Percentiles rank a stretch among this genome's conserved stretches.
phyloP scores from a whole-genome alignment of 306 rosid genomes.

The Parietaria judaica region DNA sequence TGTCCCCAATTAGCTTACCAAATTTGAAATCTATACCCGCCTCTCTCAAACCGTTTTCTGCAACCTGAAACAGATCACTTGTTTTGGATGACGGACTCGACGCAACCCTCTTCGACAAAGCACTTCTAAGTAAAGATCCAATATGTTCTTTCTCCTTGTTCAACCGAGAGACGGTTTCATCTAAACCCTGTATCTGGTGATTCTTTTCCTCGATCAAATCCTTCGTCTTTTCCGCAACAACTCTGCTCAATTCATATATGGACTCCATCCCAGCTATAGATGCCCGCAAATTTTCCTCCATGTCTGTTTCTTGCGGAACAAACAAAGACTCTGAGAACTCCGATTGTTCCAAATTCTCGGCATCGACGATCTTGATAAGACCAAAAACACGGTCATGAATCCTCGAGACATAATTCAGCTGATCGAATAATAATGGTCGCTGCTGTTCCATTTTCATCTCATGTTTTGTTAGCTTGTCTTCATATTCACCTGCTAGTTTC shows the following conservation, averaged over 20 bases:
- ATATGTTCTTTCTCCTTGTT: constrained; percentile 83
- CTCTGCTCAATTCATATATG: constrained; percentile 49
- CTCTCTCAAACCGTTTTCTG: constrained; percentile 84
- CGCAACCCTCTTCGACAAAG: constrained; percentile 58
- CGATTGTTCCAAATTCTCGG: constrained; percentile 46
- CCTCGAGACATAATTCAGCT: constrained; percentile 63
- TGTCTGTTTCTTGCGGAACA: constrained; percentile 79
- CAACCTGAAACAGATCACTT: constrained; percentile 64
- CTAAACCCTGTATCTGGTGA: constrained; percentile 50
- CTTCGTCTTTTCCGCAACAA: constrained; percentile 55
- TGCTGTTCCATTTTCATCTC: constrained; percentile 48
- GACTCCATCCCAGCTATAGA: constrained; percentile 95
- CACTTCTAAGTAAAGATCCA: constrained; percentile 84
- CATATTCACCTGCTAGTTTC: constrained; percentile 50
- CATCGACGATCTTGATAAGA: constrained; percentile 51
- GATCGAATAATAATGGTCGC: constrained; percentile 72
- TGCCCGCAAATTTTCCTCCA: constrained; percentile 80
- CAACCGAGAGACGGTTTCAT: constrained; percentile 56
- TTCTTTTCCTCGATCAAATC: constrained; percentile 59
- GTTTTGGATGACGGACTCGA: constrained; percentile 45
- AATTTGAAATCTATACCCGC: constrained; percentile 89
- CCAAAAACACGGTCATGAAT: constrained; percentile 66
- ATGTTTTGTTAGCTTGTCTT: constrained; percentile 48
- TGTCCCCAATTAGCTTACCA: constrained; percentile 59
- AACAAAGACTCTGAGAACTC: constrained; percentile 65